These are phyloP conservation scores for Pseudogymnoascus sp. DNA, from an alignment of 2,329 filamentous ascomycete genomes.

Conservation along the genomic window DNA sequence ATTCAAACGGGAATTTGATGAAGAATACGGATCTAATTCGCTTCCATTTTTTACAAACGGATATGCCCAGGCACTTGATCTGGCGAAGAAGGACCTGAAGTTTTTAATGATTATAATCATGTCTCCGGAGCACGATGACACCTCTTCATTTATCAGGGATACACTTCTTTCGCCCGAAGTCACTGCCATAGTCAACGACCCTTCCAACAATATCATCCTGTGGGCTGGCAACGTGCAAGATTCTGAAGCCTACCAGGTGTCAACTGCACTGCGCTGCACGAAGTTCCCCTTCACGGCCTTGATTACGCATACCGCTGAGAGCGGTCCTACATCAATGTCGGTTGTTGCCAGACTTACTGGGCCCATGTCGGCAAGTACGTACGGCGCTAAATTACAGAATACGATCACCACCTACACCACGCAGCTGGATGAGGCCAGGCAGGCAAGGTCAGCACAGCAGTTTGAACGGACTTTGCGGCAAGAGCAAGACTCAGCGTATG, in stretches of 20 bases:
- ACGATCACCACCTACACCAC: conserved; percentile 71
- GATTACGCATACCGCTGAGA: conserved; percentile 79
- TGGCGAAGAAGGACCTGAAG: conserved; percentile 84
- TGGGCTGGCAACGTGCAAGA: conserved; percentile 94
- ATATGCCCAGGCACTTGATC: conserved; percentile 85
- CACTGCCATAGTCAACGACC: conserved; percentile 65
- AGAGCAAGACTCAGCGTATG: conserved; percentile 89
- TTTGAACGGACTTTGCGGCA: conserved; percentile 74
- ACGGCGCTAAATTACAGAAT: conserved; percentile 66
- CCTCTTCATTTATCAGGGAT: conserved; percentile 69
- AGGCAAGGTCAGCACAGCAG: conserved; percentile 72
- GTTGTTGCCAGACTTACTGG: conserved; percentile 75
- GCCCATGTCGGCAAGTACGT: conserved; percentile 61
- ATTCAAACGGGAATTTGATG: conserved; percentile 89
- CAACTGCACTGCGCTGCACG: conserved; percentile 78
- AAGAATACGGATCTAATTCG: conserved; percentile 71
- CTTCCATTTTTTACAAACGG: conserved; percentile 81
- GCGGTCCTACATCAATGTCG: conserved; percentile 83
- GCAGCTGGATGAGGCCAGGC: conserved; percentile 67
- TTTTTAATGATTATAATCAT: conserved; percentile 84
- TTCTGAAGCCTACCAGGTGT: conserved; percentile 88
- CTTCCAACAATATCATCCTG: conserved; percentile 71
- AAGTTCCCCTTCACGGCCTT: conserved; percentile 88
- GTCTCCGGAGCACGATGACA: conserved; percentile 93
- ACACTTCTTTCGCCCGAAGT: conserved; percentile 75